Evolutionary conservation across 768 basidiomycete species (phyloP).

Genomic region (Xerocomellus dryophilus): DNA sequence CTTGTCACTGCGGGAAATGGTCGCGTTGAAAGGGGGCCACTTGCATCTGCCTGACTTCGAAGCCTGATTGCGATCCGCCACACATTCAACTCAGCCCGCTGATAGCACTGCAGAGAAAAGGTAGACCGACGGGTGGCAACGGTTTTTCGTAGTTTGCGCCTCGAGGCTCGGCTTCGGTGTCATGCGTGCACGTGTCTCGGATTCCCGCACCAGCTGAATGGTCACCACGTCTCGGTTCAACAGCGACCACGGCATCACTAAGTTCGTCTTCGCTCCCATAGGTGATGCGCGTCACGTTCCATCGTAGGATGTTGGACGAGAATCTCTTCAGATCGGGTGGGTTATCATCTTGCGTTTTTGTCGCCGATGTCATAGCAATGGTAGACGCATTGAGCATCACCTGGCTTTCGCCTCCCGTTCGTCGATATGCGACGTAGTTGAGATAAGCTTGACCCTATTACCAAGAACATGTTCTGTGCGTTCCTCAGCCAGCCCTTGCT

Average conservation of each 20-base stretch:
- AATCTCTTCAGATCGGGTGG: not conserved
- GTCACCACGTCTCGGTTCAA: not conserved
- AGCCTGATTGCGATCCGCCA: not conserved
- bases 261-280: not conserved
- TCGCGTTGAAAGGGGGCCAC: not conserved
- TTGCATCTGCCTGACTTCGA: no score
- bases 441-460: not conserved
- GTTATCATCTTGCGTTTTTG: not conserved
- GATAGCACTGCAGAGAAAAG: not conserved
- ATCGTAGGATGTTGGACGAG: not conserved
- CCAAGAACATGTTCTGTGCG: no score
- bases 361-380: not conserved
- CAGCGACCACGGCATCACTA: not conserved
- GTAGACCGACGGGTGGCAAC: not conserved
- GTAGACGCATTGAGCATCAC: not conserved
- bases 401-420: not conserved
- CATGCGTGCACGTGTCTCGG: not conserved
- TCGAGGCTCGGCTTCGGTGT: not conserved
- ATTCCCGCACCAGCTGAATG: not conserved
- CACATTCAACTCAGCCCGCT: not conserved
- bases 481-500: not conserved
- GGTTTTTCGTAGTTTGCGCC: not conserved
- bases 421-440: not conserved
- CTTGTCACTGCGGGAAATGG: not conserved
- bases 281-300: no score